phyloP scores from a whole-genome alignment of 2,329 filamentous ascomycete species.

The Colletotrichum aenigma region DNA sequence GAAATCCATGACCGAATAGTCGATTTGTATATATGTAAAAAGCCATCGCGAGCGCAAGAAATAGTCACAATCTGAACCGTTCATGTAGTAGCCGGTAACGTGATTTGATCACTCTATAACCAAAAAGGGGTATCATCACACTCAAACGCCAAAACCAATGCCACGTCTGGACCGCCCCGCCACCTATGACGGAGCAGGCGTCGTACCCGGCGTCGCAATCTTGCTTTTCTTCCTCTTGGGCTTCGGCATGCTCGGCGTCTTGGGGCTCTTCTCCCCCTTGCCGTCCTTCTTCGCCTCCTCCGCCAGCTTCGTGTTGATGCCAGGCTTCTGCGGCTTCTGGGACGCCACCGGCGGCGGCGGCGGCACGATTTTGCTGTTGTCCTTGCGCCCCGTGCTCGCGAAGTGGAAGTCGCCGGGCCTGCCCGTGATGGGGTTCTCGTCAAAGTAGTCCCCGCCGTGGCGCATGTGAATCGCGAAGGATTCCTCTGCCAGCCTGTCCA shows the following conservation, averaged over 20 bases:
- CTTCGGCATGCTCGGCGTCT: slow-evolving; percentile 45
- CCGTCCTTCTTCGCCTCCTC: slow-evolving; percentile 47
- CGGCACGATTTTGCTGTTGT: slow-evolving; percentile 30
- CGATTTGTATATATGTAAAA: neutral
- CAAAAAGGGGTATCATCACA: slow-evolving; percentile 16
- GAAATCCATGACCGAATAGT: neutral
- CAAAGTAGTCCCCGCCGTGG: slow-evolving; percentile 68
- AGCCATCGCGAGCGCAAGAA: neutral
- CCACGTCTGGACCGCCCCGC: neutral
- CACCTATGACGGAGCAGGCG: slow-evolving; percentile 1
- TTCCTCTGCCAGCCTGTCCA: slow-evolving; percentile 59
- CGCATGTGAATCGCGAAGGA: slow-evolving; percentile 61
- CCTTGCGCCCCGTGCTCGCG: slow-evolving; percentile 62
- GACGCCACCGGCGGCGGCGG: slow-evolving; percentile 6
- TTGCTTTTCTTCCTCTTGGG: slow-evolving; percentile 55
- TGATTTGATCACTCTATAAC: neutral
- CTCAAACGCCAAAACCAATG: neutral
- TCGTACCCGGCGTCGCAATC: slow-evolving; percentile 25
- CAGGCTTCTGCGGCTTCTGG: slow-evolving; percentile 24
- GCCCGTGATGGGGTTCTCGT: slow-evolving; percentile 72
- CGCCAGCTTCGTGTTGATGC: slow-evolving; percentile 45
- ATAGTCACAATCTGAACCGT: neutral
- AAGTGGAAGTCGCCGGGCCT: slow-evolving; percentile 70
- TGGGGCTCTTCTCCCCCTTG: slow-evolving; percentile 49
- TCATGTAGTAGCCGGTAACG: neutral